Evolutionary conservation across 495 filamentous ascomycete genomes (phyloP), one percentile per base, ranked within the genome.

Genomic region (Talaromyces thailandensis): DNA sequence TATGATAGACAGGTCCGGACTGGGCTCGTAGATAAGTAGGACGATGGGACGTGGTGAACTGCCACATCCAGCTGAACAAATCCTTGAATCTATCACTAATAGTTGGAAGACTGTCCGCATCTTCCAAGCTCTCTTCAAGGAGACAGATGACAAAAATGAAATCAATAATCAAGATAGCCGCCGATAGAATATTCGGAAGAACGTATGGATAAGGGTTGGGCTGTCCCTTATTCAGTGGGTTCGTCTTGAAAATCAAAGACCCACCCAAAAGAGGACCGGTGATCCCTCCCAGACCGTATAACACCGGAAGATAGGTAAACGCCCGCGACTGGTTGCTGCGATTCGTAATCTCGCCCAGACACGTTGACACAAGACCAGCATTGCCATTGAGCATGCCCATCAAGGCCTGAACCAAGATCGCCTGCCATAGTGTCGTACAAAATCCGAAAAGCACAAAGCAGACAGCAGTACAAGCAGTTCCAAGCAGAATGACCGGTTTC

Each of bases 381-480:
- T 98, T 98, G 11, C 95, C 94, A 70, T 98, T 98, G 24, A 95
- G 85, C 51, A 96, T 67, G 12, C 94, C 94, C 90, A 96, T 96
- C 45, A 93, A 74, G 0, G 86, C 84, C 70, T 98, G 95, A 9
- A 96, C 92, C 23, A 86, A 51, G 6, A 96, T 80, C 8, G 96
- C 87, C 68, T 97, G 92, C 78, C 82, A 86, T 28, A 96, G 82
- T 1, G 81, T 93, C 65, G 74, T 84, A 70, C 91, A 93, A 65
- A 97, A 92, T 1, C 94, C 94, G 70, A 98, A 98, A 1, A 83
- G 89, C 9, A 89, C 66, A 66, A 98, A 97, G 68, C 89, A 94
- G 12, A 77, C 75, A 37, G 88, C 87, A 9, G 95, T 91, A 53
- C 93, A 71, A 28, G 91, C 70, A 1, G 95, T 96, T 6, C 95